Percentiles rank a stretch among this genome's conserved stretches.
These are phyloP conservation scores for Pulveroboletus sp. DNA, from an alignment of 768 basidiomycete species.

Conservation along the genomic window DNA sequence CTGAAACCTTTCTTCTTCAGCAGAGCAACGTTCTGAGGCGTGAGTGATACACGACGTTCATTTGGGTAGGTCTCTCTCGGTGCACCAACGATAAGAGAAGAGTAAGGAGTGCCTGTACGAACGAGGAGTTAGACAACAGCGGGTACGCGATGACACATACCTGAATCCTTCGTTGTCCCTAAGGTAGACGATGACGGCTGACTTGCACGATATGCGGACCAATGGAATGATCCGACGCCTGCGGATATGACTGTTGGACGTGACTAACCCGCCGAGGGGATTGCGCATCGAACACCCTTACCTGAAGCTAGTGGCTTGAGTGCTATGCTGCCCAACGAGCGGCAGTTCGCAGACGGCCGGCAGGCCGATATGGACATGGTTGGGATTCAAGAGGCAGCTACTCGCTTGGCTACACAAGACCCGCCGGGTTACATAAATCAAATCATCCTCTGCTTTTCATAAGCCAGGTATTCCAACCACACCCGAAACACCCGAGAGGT, in stretches of 20 bases:
- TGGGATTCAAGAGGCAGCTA: conserved; percentile 18
- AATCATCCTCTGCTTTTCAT: not conserved
- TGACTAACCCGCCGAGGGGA: conserved; percentile 1
- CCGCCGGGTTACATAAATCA: conserved; percentile 25
- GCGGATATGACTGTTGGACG: not conserved
- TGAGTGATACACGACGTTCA: conserved; percentile 76
- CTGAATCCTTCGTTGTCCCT: conserved; percentile 22
- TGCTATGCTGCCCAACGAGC: conserved; percentile 14
- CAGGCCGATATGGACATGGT: conserved; percentile 31
- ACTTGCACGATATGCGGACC: conserved; percentile 25
- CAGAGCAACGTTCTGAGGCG: conserved; percentile 70
- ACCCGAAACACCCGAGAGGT: conserved; percentile 10
- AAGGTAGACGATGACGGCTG: conserved; percentile 6
- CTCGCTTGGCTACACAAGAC: conserved; percentile 13
- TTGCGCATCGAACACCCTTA: conserved; percentile 4
- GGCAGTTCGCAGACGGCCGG: conserved; percentile 25
- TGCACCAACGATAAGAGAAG: conserved; percentile 68
- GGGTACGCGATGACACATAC: conserved; percentile 12
- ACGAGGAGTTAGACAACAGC: not conserved
- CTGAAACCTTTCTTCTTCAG: conserved; percentile 81
- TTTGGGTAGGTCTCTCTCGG: conserved; percentile 73
- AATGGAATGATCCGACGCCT: conserved; percentile 31
- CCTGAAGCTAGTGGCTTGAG: conserved; percentile 23
- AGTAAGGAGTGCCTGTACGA: conserved; percentile 55
- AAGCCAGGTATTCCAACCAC: not conserved